Percentiles rank a stretch among this genome's conserved stretches.
Conservation (phyloP, 768 basidiomycete species). For the Epithele typhae region DNA sequence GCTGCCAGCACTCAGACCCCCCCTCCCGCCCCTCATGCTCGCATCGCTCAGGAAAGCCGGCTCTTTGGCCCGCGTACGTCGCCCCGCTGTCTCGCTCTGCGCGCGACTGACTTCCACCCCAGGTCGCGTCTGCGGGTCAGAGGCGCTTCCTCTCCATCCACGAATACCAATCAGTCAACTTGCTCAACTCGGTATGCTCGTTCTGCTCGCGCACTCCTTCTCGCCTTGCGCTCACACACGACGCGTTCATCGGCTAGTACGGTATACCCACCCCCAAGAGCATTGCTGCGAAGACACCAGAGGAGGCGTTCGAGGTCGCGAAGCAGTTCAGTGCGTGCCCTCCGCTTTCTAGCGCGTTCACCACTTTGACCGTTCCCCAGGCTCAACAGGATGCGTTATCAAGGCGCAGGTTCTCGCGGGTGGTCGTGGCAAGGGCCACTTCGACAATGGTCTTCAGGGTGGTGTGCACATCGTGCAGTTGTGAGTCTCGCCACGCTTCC, state of each 20-base stretch:
- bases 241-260: constrained; percentile 55
- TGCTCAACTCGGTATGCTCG: constrained; percentile 81
- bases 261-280: constrained; percentile 94
- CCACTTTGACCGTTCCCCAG: constrained; percentile 33
- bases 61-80: constrained; percentile 58
- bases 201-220: neutral
- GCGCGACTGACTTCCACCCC: neutral
- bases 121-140: constrained; percentile 76
- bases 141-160: constrained; percentile 93
- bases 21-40: constrained; percentile 48
- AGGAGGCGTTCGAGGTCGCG: constrained; percentile 88
- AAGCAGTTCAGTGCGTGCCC: constrained; percentile 71
- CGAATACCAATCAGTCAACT: constrained; percentile 94
- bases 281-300: constrained; percentile 77
- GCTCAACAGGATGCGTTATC: constrained; percentile 79
- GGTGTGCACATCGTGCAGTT: constrained; percentile 93
- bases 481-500: constrained; percentile 36
- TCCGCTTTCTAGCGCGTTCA: neutral
- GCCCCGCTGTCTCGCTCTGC: neutral
- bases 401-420: constrained; percentile 99
- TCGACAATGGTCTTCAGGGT: constrained; percentile 93
- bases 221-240: neutral
- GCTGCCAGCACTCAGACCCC: constrained; percentile 10
- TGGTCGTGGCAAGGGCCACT: constrained; percentile 96
- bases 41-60: constrained; percentile 61